A percentile compares a stretch with the other conserved stretches of the same genome.
Evolutionary conservation across 2,329 filamentous ascomycete genomes (phyloP).

Genomic region (Chaetomium sp.): DNA sequence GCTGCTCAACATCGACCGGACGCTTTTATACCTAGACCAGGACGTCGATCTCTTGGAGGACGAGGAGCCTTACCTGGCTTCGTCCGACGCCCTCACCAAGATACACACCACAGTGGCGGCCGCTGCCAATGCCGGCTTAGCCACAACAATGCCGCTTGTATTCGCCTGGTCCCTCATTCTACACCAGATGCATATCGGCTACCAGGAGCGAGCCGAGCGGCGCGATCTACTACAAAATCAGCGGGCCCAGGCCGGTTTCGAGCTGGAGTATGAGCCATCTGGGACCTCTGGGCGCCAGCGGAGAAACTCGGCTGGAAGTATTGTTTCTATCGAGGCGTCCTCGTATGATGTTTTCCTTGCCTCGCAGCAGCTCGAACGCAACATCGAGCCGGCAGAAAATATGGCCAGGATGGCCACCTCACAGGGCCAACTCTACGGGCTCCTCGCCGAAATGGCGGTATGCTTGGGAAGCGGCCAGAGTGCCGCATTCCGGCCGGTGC

Average conservation of each 20-base stretch:
- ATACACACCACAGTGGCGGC: conserved; percentile 72
- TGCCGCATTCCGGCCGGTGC: conserved; percentile 55
- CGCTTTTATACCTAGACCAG: conserved; percentile 59
- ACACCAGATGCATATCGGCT: conserved; percentile 66
- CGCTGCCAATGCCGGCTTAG: conserved; percentile 58
- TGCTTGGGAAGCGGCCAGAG: conserved; percentile 49
- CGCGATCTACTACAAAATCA: conserved; percentile 61
- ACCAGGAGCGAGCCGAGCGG: conserved; percentile 62
- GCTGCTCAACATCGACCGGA: conserved; percentile 66
- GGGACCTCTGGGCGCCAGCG: conserved; percentile 44
- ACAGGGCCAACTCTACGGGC: conserved; percentile 55
- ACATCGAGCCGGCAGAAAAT: conserved; percentile 53
- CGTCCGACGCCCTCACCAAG: conserved; percentile 68
- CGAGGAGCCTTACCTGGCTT: conserved; percentile 65
- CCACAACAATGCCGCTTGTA: conserved; percentile 69
- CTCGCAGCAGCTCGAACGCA: conserved; percentile 53
- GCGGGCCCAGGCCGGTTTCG: conserved; percentile 59
- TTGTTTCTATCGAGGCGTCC: conserved; percentile 62
- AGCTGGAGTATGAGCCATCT: conserved; percentile 46
- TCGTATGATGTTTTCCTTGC: conserved; percentile 61
- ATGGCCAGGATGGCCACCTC: conserved; percentile 54
- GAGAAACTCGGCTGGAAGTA: conserved; percentile 63
- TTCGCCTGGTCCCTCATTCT: conserved; percentile 82
- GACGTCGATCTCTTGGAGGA: conserved; percentile 48
- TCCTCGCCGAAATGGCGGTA: conserved; percentile 54